Base-by-base conservation (phyloP, 495 filamentous ascomycete genomes). In the Annulohypoxylon nitens region DNA sequence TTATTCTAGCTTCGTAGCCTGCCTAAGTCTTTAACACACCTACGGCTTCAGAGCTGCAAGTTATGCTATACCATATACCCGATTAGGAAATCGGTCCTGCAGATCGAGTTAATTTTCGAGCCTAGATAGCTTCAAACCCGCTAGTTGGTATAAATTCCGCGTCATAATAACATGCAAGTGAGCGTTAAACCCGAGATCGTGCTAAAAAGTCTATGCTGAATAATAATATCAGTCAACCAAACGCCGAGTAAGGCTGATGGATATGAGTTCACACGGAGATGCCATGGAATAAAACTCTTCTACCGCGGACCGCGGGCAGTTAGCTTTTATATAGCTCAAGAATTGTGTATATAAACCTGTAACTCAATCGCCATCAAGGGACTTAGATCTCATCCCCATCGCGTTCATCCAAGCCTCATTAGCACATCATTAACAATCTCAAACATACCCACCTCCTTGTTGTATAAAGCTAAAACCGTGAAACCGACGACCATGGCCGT, bases 281-380 rank as follows among this genome's bases (percentile, higher is more conserved):
- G 43, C 37, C 18, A 50, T 58, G 33, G 33, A 67, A 57, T 3
- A 30, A 30, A 6, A 41, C 37, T 34, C 41, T 43, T n/a, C 39
- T 43, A 8, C 8, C 26, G 20, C 25, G 5, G 2, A 18, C 39
- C 9, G 16, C 8, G 43, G 43, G 4, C 23, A 63, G 20, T 1
- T 23, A 47, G n/a, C 20, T 63, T 23, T 14, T 30, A 3, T 20
- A n/a, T 18, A 43, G 41, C 26, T 18, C 5, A 8, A 36, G 16
- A 43, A 60, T 10, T 63, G 23, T 57, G 36, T 67, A 67, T 59
- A 59, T 67, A 67, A 59, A n/a, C 14, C 16, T 39, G 26, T 9
- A 18, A 55, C 62, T 67, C 4, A 57, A 71, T 25, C 67, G 67
- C 25, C n/a, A 59, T 20, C 36, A 59, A 41, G 5, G 39, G 39